Base-by-base conservation (phyloP, 1,139 yeast species). In the Trichomonascaceae sp. region DNA sequence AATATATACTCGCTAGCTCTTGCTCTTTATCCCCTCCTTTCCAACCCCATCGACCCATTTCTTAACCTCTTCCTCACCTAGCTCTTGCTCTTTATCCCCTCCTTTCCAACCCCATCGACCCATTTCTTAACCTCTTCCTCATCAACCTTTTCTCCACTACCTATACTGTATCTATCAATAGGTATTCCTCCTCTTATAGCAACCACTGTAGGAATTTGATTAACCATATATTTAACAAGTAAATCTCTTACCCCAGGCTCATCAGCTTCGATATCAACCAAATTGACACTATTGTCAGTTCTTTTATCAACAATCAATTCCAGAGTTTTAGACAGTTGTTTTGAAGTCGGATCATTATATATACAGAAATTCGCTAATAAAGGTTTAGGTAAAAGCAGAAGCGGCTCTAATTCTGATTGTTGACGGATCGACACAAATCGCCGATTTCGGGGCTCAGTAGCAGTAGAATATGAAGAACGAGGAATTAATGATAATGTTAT, bases 261-360 rank as follows among this genome's bases (percentile, higher is more conserved):
- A 61, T 86, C 93, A 46, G 83, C 76, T 62, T 86, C 85, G 20
- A 87, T 77, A 65, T 85, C 90, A 15, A 84, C 93, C 69, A 83
- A 73, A 59, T 82, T 81, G 46, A 86, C 77, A 41, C 70, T 68
- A 62, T 77, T 76, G 30, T 75, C 75, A 20, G 83, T 77, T 60
- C 82, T 81, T 53, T 79, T 78, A 57, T 69, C 78, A 55, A 76
- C 82, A 66, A 79, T 81, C 46, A 77, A 68, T 61, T 80, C 84
- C 55, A 88, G 70, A 1, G 84, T 78, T 43, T 81, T 81, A 1
- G 95, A 85, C 50, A 86, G 76, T 58, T 76, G 76, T 65, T 85
- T 83, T 58, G 85, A 81, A 47, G 76, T 72, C 3, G 78, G 74
- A 61, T 85, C 88, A 8, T 89, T 88, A 55, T 84, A 75, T 49